These are phyloP conservation scores for Trypanosoma cruzi DNA, from an alignment of 208 protist genomes.

Conservation along the genomic window DNA sequence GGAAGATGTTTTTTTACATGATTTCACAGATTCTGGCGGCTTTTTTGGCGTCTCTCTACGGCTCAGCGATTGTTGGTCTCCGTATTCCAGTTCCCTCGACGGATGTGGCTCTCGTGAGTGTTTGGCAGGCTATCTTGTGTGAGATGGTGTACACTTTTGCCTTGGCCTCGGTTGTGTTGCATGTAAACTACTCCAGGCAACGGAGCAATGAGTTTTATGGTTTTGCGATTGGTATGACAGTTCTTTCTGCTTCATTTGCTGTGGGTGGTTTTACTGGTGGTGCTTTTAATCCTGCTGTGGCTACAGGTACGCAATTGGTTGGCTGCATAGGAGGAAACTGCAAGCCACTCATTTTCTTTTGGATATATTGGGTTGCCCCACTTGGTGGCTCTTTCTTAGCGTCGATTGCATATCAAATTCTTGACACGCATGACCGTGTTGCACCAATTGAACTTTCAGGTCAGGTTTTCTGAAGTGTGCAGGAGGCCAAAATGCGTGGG, in stretches of 20 bases:
- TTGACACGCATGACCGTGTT: slow-evolving; percentile 64
- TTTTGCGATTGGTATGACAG: slow-evolving; percentile 71
- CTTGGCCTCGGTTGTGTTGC: slow-evolving; percentile 75
- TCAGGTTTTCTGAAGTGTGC: slow-evolving; percentile 35
- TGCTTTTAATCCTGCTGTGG: slow-evolving; percentile 85
- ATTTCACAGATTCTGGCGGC: slow-evolving; percentile 73
- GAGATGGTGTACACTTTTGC: slow-evolving; percentile 88
- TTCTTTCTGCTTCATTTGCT: slow-evolving; percentile 75
- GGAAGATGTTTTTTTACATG: slow-evolving; percentile 68
- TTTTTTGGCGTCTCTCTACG: slow-evolving; percentile 75
- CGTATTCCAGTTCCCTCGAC: slow-evolving; percentile 58
- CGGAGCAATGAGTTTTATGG: slow-evolving; percentile 87
- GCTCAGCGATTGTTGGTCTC: slow-evolving; percentile 73
- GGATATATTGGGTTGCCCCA: slow-evolving; percentile 90
- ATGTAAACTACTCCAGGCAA: slow-evolving; percentile 83
- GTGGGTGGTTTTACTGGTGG: slow-evolving; percentile 65
- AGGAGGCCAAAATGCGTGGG: background rate
- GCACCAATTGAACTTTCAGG: slow-evolving; percentile 9
- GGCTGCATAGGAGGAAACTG: slow-evolving; percentile 75
- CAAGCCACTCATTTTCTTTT: slow-evolving; percentile 63
- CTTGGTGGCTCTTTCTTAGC: slow-evolving; percentile 79
- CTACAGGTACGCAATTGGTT: slow-evolving; percentile 73
- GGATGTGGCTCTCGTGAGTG: slow-evolving; percentile 36
- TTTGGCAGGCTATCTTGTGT: slow-evolving; percentile 73
- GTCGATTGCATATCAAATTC: slow-evolving; percentile 79